These are phyloP conservation scores for Neckera pumila DNA, from an alignment of 225 moss, liverwort and hornwort genomes.

Conservation along the genomic window DNA sequence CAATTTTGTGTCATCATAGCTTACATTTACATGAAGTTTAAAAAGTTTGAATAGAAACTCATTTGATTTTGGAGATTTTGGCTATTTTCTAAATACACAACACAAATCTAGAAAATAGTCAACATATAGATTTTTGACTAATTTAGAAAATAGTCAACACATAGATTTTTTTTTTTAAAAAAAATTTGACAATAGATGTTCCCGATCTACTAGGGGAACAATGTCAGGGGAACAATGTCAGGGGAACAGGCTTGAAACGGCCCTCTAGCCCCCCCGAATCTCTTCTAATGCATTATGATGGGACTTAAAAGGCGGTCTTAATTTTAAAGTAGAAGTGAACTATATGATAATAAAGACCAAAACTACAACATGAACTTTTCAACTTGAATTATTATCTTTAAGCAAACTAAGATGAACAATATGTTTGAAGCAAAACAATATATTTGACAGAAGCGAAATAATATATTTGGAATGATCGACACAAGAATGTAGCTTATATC, in stretches of 20 bases:
- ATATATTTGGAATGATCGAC: not conserved
- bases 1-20: not conserved
- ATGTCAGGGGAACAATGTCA: too few relatives aligned
- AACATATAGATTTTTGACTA: too few relatives aligned
- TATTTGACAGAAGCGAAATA: not conserved
- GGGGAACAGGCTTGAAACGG: too few relatives aligned
- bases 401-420: not conserved
- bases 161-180: too few relatives aligned
- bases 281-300: too few relatives aligned
- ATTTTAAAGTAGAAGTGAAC: not conserved
- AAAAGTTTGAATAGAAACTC: not conserved
- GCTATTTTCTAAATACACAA: not conserved
- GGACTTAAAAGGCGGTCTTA: not conserved
- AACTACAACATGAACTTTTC: not conserved
- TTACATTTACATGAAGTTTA: not conserved
- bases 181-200: too few relatives aligned
- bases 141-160: too few relatives aligned
- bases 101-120: too few relatives aligned
- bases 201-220: too few relatives aligned
- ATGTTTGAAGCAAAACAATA: not conserved
- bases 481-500: too few relatives aligned
- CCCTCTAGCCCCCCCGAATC: too few relatives aligned
- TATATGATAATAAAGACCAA: not conserved
- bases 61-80: accelerated
- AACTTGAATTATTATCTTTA: not conserved